Base-by-base conservation (phyloP, 352 stramenopile species). In the Pythium pyrilobum region DNA sequence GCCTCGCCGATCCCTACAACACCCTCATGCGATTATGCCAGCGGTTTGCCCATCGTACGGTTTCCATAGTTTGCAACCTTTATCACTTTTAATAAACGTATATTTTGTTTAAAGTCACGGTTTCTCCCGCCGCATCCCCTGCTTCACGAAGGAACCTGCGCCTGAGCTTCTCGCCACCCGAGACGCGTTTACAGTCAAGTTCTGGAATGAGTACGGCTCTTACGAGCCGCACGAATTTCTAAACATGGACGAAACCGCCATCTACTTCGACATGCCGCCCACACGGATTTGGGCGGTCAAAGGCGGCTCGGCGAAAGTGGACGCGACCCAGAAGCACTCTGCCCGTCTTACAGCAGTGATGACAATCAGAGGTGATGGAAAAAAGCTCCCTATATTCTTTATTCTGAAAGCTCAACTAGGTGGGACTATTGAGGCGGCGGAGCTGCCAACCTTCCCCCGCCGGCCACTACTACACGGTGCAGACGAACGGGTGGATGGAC, bases 401-500 rank as follows among this genome's bases (percentile, higher is more conserved):
- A 63, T 66, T 25, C 18, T 66, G 12, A 56, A 45, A 6, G 59
- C 34, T 0, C 20, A 49, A 23, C 59, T 44, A 7, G 50, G 54
- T 0, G 53, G 57, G 15, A 18, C 13, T 5, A 65, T 71, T 23
- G 49, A 67, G 25, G 12, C n/a, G 13, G 6, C 48, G 0, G 58
- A 71, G 32, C 18, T 67, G 1, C 33, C 38, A 1, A 33, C n/a
- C 0, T 71, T 62, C 29, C n/a, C 36, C 59, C n/a, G 8, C 23
- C 0, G 59, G 46, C 3, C 53, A 67, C 23, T 36, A 24, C 16
- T 65, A 64, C 25, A 32, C 48, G 0, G 58, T 71, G 0, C 64
- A 64, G 39, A n/a, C 59, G 18, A 67, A 71, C 31, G 59, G 39
- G 2, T 67, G 59, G 53, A 65, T 67, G 59, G 58, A 62, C 32